phyloP scores from a whole-genome alignment of 768 basidiomycete species.

The Pulveroboletus ravenelii region DNA sequence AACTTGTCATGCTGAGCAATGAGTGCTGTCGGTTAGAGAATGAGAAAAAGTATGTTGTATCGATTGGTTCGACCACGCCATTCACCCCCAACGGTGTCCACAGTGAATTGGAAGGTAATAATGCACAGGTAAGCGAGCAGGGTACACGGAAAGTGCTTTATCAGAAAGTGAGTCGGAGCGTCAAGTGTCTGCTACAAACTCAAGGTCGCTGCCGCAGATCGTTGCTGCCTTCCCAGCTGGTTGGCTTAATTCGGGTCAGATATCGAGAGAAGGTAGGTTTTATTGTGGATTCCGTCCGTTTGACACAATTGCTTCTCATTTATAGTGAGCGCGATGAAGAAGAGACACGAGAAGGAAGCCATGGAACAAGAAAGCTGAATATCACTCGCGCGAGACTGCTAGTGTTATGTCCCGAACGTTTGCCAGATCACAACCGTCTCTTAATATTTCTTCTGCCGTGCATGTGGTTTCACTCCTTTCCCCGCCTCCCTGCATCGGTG shows the following conservation, averaged over 20 bases:
- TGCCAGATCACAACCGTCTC: neutral
- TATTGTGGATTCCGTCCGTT: neutral
- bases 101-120: constrained; percentile 58
- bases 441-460: constrained; percentile 8
- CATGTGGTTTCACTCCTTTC: neutral
- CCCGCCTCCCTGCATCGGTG: neutral
- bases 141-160: constrained; percentile 75
- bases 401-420: neutral
- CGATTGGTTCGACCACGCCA: neutral
- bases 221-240: constrained; percentile 77
- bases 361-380: constrained; percentile 50
- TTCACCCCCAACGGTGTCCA: constrained; percentile 13
- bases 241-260: constrained; percentile 83
- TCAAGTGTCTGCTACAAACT: neutral
- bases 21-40: constrained; percentile 69
- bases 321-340: constrained; percentile 81
- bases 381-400: neutral
- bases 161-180: constrained; percentile 50
- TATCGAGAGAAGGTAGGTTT: constrained; percentile 73
- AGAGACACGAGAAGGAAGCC: constrained; percentile 68
- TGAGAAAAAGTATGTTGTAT: constrained; percentile 50
- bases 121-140: constrained; percentile 74
- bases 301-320: neutral
- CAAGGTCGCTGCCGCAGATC: constrained; percentile 41
- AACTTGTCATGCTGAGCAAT: constrained; percentile 75